Evolutionary conservation across 2,329 filamentous ascomycete species (phyloP), one percentile per base, ranked within the genome.

Genomic region (Tolypocladium ophioglossoides): DNA sequence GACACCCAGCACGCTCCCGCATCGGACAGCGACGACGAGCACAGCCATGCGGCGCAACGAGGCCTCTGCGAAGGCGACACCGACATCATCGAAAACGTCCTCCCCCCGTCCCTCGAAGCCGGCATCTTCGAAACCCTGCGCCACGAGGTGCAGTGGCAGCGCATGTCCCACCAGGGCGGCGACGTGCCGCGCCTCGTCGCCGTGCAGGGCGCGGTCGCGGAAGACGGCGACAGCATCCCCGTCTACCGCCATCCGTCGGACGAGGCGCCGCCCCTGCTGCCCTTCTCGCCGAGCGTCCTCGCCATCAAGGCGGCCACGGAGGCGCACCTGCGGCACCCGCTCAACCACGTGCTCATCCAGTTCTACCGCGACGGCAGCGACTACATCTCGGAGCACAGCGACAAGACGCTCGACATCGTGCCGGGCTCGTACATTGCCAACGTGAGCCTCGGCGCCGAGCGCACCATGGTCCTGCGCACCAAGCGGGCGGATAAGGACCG

Each of bases 171-270:
- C 62, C 86, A 92, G 59, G 89, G 89, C 37, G 91, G 94, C 30
- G 87, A 94, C 62, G 94, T 97, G 0, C 94, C 94, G 46, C 84
- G 94, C 39, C 80, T 96, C 2, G 89, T 97, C 8, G 91, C 90
- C 50, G 91, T 95, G 22, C 91, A 97, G 68, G 94, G 91, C 4
- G 74, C 79, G 18, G 74, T 91, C 34, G 77, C 76, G 40, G 66
- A 75, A 0, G 84, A 92, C 62, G 89, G 88, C 20, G 85, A 48
- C 32, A 48, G 78, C 59, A 85, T 88, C 67, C 94, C 94, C 24
- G 79, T 97, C n/a, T 99, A 99, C 69, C 87, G 94, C 16, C 94
- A 97, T 69, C 94, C 94, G 47, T 83, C 90, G 4, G 94, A 99
- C 65, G 88, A 95, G 67, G 89, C 88, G 1, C 86, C 91, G 0